phyloP scores from a whole-genome alignment of 768 basidiomycete genomes.

The Hirschioporus abietinus region DNA sequence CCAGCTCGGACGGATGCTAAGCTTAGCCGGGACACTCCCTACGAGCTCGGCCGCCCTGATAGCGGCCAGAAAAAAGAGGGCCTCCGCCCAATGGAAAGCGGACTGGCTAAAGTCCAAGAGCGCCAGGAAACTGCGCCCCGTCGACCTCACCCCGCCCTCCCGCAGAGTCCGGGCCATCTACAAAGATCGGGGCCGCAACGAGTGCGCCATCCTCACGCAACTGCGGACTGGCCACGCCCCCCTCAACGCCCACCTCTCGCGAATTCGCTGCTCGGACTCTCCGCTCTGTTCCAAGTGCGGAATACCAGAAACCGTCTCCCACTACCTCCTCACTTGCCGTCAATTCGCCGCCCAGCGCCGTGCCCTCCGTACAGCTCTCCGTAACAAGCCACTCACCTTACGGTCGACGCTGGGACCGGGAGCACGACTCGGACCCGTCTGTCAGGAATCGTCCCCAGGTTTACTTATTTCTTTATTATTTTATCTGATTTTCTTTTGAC shows the following conservation, averaged over 20 bases:
- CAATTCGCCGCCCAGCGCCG: too few relatives aligned
- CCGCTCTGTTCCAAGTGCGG: slow-evolving; percentile 25
- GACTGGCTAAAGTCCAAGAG: slow-evolving; percentile 6
- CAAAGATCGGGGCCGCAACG: slow-evolving; percentile 3
- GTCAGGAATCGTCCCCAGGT: too few relatives aligned
- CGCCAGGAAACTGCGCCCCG: neutral
- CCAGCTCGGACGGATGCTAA: neutral
- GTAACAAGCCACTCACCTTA: too few relatives aligned
- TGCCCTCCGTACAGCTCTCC: too few relatives aligned
- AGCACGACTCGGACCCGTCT: too few relatives aligned
- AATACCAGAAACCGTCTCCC: slow-evolving; percentile 22
- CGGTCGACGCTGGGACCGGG: too few relatives aligned
- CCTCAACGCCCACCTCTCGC: slow-evolving; percentile 25
- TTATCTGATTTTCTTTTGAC: too few relatives aligned
- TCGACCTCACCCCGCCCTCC: neutral
- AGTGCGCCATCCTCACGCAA: slow-evolving; percentile 21
- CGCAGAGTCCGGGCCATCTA: neutral
- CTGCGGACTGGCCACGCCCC: too few relatives aligned
- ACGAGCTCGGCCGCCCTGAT: slow-evolving; percentile 8
- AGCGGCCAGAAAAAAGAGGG: too few relatives aligned
- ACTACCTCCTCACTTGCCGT: slow-evolving; percentile 26
- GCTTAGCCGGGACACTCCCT: slow-evolving; percentile 8
- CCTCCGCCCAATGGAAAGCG: slow-evolving; percentile 2
- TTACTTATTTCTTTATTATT: too few relatives aligned
- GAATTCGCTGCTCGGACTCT: slow-evolving; percentile 20